Percentiles rank a stretch among this genome's conserved stretches.
These are phyloP conservation scores for Neurospora tetrasperma DNA, from an alignment of 495 filamentous ascomycete genomes.

Conservation along the genomic window DNA sequence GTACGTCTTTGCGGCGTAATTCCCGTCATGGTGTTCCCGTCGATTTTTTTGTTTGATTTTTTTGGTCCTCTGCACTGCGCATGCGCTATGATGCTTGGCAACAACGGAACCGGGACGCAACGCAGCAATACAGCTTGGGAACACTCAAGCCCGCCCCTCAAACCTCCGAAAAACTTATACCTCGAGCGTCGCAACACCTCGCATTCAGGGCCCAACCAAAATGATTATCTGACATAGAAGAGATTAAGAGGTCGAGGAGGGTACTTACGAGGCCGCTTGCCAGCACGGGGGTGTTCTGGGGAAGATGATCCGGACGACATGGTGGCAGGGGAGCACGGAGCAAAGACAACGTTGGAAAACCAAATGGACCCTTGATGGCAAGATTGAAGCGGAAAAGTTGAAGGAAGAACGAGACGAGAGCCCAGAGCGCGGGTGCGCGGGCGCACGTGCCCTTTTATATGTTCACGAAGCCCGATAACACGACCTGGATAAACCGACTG, in stretches of 20 bases:
- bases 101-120: not conserved
- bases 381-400: not conserved
- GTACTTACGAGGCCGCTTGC: not conserved
- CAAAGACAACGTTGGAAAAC: not conserved
- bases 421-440: not conserved
- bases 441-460: not conserved
- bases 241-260: not conserved
- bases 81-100: not conserved
- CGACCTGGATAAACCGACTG: not conserved
- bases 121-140: not conserved
- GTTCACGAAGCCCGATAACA: not conserved
- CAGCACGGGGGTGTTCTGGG: not conserved
- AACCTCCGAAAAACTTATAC: not conserved
- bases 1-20: not conserved
- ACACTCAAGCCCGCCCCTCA: not conserved
- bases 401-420: not conserved
- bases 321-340: not conserved
- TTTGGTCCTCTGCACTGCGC: not conserved
- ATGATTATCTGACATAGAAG: not conserved
- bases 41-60: not conserved
- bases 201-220: not conserved
- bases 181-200: not conserved
- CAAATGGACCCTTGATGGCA: not conserved
- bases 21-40: not conserved
- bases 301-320: not conserved